Percentiles rank a stretch among this genome's conserved stretches.
phyloP scores from a whole-genome alignment of 345 rosid genomes.

The Crucihimalaya himalaica region DNA sequence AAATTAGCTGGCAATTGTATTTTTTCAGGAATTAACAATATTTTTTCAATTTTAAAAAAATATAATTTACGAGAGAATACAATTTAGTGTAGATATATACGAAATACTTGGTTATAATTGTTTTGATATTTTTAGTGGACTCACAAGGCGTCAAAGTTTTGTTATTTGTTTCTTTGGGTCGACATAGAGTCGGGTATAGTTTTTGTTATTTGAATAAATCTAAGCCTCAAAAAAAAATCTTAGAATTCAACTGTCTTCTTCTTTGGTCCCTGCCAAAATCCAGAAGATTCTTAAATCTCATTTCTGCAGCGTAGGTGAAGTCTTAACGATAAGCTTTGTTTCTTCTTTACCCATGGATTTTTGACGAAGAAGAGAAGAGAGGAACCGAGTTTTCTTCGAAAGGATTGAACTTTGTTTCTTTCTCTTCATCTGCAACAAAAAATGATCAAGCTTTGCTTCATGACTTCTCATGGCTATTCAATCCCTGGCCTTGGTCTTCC shows the following conservation, averaged over 20 bases:
- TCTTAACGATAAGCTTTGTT: slow-evolving; percentile 36
- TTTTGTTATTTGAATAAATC: slow-evolving; percentile 1
- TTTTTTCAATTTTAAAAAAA: too few relatives aligned
- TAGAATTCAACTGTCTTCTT: slow-evolving; percentile 30
- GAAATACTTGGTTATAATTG: not conserved
- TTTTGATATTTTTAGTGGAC: not conserved
- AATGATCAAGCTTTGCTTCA: slow-evolving; percentile 64
- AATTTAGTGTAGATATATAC: not conserved
- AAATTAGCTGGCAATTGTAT: too few relatives aligned
- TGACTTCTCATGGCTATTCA: slow-evolving; percentile 65
- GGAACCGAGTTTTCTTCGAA: slow-evolving; percentile 20
- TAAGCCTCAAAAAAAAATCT: slow-evolving; percentile 29
- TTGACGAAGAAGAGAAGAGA: slow-evolving; percentile 18
- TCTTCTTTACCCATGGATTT: slow-evolving; percentile 19
- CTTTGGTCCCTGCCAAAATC: slow-evolving; percentile 33
- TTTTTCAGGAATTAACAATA: not conserved
- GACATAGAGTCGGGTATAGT: not conserved
- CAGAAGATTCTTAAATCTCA: slow-evolving; percentile 41
- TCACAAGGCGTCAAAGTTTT: not conserved
- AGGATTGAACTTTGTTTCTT: slow-evolving; percentile 39
- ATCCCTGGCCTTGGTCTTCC: slow-evolving; percentile 50
- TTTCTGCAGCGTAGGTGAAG: slow-evolving; percentile 34
- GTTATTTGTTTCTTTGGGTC: not conserved
- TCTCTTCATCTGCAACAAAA: slow-evolving; percentile 25
- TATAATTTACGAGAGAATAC: too few relatives aligned